phyloP scores from a whole-genome alignment of 2,329 filamentous ascomycete species.

The Ophiostoma pallidulum region DNA sequence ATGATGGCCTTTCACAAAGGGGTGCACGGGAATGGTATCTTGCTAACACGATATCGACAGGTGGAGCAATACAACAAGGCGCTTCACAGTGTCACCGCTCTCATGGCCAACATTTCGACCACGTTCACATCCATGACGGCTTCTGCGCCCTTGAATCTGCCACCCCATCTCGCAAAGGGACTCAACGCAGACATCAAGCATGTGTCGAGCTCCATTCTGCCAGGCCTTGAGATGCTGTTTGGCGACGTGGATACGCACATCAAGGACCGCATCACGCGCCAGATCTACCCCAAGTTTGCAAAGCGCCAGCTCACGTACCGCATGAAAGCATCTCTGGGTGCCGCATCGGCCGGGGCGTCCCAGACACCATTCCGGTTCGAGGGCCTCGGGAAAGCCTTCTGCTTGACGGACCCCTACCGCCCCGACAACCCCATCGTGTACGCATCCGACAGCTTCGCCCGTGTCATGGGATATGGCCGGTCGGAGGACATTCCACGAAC shows the following conservation, averaged over 20 bases:
- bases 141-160: conserved; percentile 33
- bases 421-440: conserved; percentile 42
- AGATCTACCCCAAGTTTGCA: conserved; percentile 42
- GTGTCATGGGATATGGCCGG: conserved; percentile 36
- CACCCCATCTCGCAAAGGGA: conserved; percentile 29
- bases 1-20: too few species aligned
- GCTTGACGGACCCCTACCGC: conserved; percentile 41
- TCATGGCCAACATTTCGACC: conserved; percentile 28
- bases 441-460: conserved; percentile 41
- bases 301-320: conserved; percentile 38
- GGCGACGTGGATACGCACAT: conserved; percentile 30
- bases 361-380: conserved; percentile 20
- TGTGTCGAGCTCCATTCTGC: conserved; percentile 34
- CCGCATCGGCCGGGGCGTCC: conserved; percentile 19
- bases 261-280: conserved; percentile 31
- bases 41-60: conserved; percentile 25
- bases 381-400: conserved; percentile 50
- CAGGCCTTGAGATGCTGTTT: conserved; percentile 35
- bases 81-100: conserved; percentile 29
- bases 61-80: conserved; percentile 36
- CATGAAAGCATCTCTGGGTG: conserved; percentile 35
- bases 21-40: too few species aligned
- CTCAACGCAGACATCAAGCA: conserved; percentile 39
- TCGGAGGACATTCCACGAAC: conserved; percentile 38
- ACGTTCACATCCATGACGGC: conserved; percentile 30